These are phyloP conservation scores for Fusarium transvaalense DNA, from an alignment of 2,329 filamentous ascomycete genomes.

Conservation along the genomic window DNA sequence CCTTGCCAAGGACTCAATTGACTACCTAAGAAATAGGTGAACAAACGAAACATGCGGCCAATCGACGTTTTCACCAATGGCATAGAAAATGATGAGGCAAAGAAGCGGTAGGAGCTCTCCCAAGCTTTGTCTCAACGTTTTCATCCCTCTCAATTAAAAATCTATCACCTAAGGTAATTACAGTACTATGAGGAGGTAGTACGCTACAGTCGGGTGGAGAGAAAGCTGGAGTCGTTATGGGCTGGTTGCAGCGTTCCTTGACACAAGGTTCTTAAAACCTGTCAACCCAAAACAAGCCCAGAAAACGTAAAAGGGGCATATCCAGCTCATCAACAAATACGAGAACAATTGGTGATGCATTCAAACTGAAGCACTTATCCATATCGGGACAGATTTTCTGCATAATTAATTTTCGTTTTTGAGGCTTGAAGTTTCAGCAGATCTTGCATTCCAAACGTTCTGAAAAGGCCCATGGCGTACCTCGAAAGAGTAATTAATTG, in stretches of 20 bases:
- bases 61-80: neutral
- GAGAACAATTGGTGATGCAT: conserved; percentile 35
- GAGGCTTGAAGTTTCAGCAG: conserved; percentile 29
- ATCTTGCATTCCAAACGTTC: conserved; percentile 41
- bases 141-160: neutral
- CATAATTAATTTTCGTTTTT: conserved; percentile 2
- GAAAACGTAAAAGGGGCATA: conserved; percentile 35
- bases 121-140: neutral
- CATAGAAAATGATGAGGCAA: neutral
- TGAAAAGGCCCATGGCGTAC: conserved; percentile 27
- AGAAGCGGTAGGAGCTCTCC: neutral
- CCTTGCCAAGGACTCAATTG: neutral
- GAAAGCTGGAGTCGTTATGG: conserved; percentile 10
- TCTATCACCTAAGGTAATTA: neutral
- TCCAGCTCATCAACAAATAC: conserved; percentile 32
- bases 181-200: neutral
- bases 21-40: neutral
- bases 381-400: conserved; percentile 23
- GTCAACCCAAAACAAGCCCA: conserved; percentile 31
- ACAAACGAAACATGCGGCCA: conserved; percentile 18
- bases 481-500: conserved; percentile 14
- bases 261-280: conserved; percentile 19
- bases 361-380: conserved; percentile 33
- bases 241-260: conserved; percentile 27
- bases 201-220: neutral